Percentiles rank a stretch among this genome's conserved stretches.
Conservation (phyloP, 1,139 yeast species). For the Magnusiomyces fungicola region DNA sequence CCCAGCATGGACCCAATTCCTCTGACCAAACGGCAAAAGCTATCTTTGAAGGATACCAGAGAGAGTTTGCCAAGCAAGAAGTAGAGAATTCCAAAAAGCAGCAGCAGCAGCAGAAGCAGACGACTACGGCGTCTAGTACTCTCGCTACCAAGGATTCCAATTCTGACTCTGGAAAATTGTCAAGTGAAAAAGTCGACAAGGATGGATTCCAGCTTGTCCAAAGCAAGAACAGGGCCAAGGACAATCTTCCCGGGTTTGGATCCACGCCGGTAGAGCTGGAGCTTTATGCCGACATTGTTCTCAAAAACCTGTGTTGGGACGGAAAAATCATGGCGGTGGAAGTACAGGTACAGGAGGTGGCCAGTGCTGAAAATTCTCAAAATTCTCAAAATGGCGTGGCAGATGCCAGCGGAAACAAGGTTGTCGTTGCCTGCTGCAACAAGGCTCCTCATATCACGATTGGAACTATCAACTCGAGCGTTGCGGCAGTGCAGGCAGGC, state of each 20-base stretch:
- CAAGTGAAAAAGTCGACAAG: too few relatives aligned
- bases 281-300: slow-evolving; percentile 40
- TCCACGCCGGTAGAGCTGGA: too few relatives aligned
- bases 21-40: slow-evolving; percentile 7
- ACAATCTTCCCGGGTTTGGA: not conserved
- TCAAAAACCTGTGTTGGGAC: slow-evolving; percentile 46
- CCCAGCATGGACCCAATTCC: slow-evolving; percentile 3
- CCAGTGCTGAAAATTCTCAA: too few relatives aligned
- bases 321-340: slow-evolving; percentile 49
- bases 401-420: not conserved
- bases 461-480: slow-evolving; percentile 9
- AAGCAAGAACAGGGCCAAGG: not conserved
- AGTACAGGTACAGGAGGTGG: slow-evolving; percentile 42
- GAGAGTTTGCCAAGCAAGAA: too few relatives aligned
- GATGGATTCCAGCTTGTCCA: too few relatives aligned
- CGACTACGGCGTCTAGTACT: not conserved
- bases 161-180: too few relatives aligned
- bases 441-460: slow-evolving; percentile 13
- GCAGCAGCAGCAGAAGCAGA: too few relatives aligned
- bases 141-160: not conserved
- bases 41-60: slow-evolving; percentile 1
- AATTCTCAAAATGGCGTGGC: too few relatives aligned
- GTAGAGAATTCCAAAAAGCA: too few relatives aligned
- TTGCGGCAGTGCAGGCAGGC: slow-evolving; percentile 12
- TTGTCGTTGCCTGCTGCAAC: slow-evolving; percentile 4